Conservation (phyloP, 2,329 filamentous ascomycete genomes). For the Parafenestella ontariensis region DNA sequence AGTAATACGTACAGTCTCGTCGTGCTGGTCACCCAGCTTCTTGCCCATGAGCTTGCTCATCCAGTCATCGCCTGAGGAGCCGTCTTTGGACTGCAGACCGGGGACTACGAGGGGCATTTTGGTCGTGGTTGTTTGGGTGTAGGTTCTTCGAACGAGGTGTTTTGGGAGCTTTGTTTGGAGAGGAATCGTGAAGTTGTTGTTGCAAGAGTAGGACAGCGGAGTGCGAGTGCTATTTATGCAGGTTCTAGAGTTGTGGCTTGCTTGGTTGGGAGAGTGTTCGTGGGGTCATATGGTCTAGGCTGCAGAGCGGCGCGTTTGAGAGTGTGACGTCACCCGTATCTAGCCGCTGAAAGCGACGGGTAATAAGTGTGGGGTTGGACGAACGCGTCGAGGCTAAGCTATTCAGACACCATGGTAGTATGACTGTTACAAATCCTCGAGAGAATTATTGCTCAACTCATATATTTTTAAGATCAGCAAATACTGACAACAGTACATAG, state of each 20-base stretch:
- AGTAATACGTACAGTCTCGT: constrained; percentile 54
- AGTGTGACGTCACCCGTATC: constrained; percentile 30
- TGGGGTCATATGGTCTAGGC: constrained; percentile 18
- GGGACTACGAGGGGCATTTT: constrained; percentile 62
- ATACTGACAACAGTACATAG: background rate
- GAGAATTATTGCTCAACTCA: background rate
- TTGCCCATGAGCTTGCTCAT: constrained; percentile 58
- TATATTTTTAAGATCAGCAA: background rate
- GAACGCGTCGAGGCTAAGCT: background rate
- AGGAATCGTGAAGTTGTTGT: background rate
- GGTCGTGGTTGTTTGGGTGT: constrained; percentile 1
- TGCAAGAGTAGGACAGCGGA: background rate
- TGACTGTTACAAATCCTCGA: no score
- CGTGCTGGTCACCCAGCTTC: constrained; percentile 57
- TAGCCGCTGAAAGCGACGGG: constrained; percentile 12
- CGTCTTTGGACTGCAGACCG: constrained; percentile 51
- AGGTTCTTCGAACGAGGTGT: constrained; percentile 1
- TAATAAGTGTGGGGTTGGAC: background rate
- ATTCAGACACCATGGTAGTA: background rate
- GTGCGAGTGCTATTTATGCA: constrained; percentile 15
- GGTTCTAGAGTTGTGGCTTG: background rate
- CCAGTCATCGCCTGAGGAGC: constrained; percentile 51
- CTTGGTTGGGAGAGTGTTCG: constrained; percentile 8
- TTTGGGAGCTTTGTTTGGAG: background rate
- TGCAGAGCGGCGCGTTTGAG: constrained; percentile 17